Evolutionary conservation across 2,329 filamentous ascomycete species (phyloP).

Genomic region (Fusarium penzigii): DNA sequence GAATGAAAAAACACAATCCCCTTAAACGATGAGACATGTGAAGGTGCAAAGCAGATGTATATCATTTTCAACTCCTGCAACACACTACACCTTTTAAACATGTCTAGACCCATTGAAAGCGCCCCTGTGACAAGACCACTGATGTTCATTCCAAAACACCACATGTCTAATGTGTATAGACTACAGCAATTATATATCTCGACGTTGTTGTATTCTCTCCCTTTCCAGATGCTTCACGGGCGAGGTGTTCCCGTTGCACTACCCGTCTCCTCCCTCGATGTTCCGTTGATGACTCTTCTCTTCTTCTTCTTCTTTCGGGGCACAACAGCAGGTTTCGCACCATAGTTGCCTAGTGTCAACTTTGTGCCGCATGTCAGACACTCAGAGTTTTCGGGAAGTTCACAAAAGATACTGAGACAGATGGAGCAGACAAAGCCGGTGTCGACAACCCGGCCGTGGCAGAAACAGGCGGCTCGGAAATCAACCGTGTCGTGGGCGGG

Average conservation of each 20-base stretch:
- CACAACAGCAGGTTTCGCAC: conserved; percentile 74
- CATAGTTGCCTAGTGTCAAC: conserved; percentile 74
- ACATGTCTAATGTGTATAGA: background rate
- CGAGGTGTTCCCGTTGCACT: conserved; percentile 63
- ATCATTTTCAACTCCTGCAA: no score
- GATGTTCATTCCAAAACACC: background rate
- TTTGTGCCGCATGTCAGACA: conserved; percentile 84
- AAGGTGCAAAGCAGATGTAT: no score
- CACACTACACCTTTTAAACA: background rate
- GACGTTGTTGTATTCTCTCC: conserved; percentile 20
- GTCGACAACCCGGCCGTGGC: conserved; percentile 87
- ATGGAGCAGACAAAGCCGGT: conserved; percentile 95
- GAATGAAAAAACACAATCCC: no score
- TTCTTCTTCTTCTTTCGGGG: conserved; percentile 74
- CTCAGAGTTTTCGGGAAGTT: conserved; percentile 59
- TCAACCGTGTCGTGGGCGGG: conserved; percentile 87
- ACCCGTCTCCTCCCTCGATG: conserved; percentile 55
- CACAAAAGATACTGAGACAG: conserved; percentile 91
- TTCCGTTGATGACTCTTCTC: conserved; percentile 61
- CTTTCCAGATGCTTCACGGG: conserved; percentile 24
- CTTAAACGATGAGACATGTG: no score
- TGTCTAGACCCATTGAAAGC: background rate
- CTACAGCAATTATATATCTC: conserved; percentile 8
- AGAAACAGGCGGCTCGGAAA: conserved; percentile 98
- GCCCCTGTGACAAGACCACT: background rate